phyloP scores from a whole-genome alignment of 2,329 filamentous ascomycete species.

The Colletotrichum sp. region DNA sequence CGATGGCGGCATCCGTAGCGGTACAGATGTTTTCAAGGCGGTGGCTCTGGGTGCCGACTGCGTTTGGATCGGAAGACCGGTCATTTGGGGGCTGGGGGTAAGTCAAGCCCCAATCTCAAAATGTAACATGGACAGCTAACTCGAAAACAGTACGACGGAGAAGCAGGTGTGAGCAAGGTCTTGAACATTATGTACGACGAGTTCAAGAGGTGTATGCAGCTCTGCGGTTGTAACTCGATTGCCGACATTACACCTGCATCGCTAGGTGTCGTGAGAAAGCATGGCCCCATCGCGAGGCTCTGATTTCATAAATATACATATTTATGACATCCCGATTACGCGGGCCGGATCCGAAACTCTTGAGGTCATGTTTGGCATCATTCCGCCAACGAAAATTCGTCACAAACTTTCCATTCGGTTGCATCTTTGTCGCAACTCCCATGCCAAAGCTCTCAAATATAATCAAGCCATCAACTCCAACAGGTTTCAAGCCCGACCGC shows the following conservation, averaged over 20 bases:
- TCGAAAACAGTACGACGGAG: slow-evolving; percentile 2
- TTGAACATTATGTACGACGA: neutral
- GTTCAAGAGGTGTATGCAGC: neutral
- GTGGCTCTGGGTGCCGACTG: neutral
- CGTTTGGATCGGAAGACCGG: neutral
- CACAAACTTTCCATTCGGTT: too few species aligned
- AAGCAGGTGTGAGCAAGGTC: neutral
- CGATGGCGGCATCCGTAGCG: neutral
- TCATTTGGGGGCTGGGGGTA: neutral
- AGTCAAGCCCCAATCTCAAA: too few species aligned
- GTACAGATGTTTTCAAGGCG: neutral
- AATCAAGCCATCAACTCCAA: too few species aligned
- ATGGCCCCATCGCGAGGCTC: neutral
- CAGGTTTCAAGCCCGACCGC: too few species aligned
- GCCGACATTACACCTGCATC: neutral
- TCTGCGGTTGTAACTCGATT: neutral
- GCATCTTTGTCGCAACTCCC: too few species aligned
- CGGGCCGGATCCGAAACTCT: too few species aligned
- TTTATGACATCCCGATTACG: neutral
- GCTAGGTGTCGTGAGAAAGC: neutral
- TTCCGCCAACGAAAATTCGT: neutral
- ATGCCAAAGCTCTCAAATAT: too few species aligned
- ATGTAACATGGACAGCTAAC: too few species aligned
- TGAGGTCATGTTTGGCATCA: neutral
- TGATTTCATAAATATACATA: neutral